Evolutionary conservation across 2,329 filamentous ascomycete species (phyloP).

Genomic region (Thelonectria blattea): DNA sequence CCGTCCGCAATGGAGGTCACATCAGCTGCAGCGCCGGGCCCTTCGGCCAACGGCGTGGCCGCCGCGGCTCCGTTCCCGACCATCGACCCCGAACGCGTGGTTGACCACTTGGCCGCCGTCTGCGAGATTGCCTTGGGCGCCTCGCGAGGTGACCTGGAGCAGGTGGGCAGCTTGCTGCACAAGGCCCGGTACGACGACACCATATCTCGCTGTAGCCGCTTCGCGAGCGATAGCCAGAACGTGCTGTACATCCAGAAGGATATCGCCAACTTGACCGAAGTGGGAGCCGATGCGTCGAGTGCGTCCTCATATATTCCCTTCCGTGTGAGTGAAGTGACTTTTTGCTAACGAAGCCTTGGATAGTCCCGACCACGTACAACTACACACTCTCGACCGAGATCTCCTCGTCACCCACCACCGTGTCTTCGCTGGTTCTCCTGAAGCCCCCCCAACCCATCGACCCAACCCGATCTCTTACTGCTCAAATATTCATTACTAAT

Average conservation of each 20-base stretch:
- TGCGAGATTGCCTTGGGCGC: conserved; percentile 78
- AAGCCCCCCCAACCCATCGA: conserved; percentile 92
- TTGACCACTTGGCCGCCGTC: conserved; percentile 75
- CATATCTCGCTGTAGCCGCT: conserved; percentile 83
- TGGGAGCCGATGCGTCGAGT: conserved; percentile 55
- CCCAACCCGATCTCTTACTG: conserved; percentile 77
- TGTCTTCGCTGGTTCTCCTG: conserved; percentile 84
- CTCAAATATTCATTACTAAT: conserved; percentile 92
- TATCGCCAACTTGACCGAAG: conserved; percentile 60
- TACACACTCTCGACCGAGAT: conserved; percentile 87
- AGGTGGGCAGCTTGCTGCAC: conserved; percentile 82
- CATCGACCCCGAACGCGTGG: conserved; percentile 71
- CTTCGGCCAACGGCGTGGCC: conserved; percentile 55
- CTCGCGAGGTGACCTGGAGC: conserved; percentile 78
- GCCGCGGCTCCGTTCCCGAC: conserved; percentile 55
- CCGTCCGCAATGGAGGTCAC: conserved; percentile 59
- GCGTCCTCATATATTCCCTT: conserved; percentile 31
- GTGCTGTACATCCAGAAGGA: conserved; percentile 94
- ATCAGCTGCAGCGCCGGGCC: conserved; percentile 51
- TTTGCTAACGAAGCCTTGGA: conserved; percentile 21
- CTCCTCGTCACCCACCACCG: conserved; percentile 77
- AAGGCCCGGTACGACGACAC: conserved; percentile 76
- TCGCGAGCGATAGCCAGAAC: conserved; percentile 85
- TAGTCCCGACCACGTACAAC: conserved; percentile 63
- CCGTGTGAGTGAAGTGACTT: background rate